Evolutionary conservation across 1,284 basidiomycete genomes (phyloP).

Genomic region (Coniferiporia weirii): DNA sequence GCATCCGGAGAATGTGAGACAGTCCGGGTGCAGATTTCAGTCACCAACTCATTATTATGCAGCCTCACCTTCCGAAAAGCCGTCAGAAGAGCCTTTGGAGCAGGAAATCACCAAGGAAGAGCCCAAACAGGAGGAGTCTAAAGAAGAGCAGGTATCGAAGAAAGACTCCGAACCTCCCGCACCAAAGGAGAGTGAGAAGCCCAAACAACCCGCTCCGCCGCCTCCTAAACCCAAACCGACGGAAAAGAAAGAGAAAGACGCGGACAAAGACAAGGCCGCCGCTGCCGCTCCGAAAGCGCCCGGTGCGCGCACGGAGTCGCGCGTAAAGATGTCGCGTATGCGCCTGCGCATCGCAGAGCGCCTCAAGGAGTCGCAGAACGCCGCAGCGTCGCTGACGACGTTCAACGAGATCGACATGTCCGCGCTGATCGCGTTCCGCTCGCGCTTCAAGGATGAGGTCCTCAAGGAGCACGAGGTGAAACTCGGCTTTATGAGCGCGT

Average conservation of each 20-base stretch:
- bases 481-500: slow-evolving; percentile 98
- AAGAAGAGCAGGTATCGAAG: slow-evolving; percentile 42
- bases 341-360: slow-evolving; percentile 95
- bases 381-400: slow-evolving; percentile 94
- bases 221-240: slow-evolving; percentile 27
- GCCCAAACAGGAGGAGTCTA: slow-evolving; percentile 39
- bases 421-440: slow-evolving; percentile 88
- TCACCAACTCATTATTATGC: background rate
- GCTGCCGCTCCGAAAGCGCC: slow-evolving; percentile 36
- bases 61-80: slow-evolving; percentile 25
- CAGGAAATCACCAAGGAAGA: slow-evolving; percentile 30
- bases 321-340: slow-evolving; percentile 99
- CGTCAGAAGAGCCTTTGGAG: slow-evolving; percentile 35
- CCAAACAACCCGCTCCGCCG: slow-evolving; percentile 8
- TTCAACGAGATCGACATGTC: slow-evolving; percentile 99
- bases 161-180: slow-evolving; percentile 41
- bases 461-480: slow-evolving; percentile 95
- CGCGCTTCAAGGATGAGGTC: slow-evolving; percentile 91
- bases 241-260: slow-evolving; percentile 25
- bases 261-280: slow-evolving; percentile 24
- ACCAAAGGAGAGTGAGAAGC: slow-evolving; percentile 31
- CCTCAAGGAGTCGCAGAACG: slow-evolving; percentile 97
- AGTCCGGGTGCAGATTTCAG: slow-evolving; percentile 5
- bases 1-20: slow-evolving; percentile 52
- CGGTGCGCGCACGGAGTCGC: slow-evolving; percentile 75